phyloP scores from a whole-genome alignment of 2,329 filamentous ascomycete genomes.

The Paecilomyces formosus region DNA sequence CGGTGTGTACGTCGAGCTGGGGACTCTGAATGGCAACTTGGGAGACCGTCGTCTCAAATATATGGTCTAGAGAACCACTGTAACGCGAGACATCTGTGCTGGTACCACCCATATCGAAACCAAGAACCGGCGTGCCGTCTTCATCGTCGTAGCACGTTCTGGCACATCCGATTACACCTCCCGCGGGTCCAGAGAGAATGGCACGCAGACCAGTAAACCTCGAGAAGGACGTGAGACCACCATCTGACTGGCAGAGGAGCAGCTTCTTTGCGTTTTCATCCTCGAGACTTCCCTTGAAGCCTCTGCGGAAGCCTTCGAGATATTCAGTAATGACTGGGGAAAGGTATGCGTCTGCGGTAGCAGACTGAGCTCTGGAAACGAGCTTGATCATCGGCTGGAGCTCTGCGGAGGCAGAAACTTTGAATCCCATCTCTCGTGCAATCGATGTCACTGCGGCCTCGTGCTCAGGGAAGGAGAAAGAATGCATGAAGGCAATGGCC shows the following conservation, averaged over 20 bases:
- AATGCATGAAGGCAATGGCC: conserved; percentile 59
- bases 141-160: conserved; percentile 77
- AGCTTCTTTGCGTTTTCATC: conserved; percentile 67
- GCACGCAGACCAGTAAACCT: conserved; percentile 73
- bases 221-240: conserved; percentile 46
- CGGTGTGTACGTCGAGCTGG: conserved; percentile 87
- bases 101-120: conserved; percentile 93
- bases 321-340: conserved; percentile 67
- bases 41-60: conserved; percentile 85
- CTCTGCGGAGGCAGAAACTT: conserved; percentile 65
- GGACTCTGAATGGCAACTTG: conserved; percentile 89
- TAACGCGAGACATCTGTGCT: conserved; percentile 83
- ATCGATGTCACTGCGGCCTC: conserved; percentile 67
- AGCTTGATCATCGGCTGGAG: conserved; percentile 77
- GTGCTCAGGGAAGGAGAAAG: conserved; percentile 77
- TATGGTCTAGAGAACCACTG: conserved; percentile 79
- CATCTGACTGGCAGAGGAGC: conserved; percentile 75
- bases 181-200: conserved; percentile 79
- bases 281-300: conserved; percentile 68
- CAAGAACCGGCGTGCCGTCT: conserved; percentile 76
- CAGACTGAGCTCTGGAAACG: conserved; percentile 62
- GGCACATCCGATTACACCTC: conserved; percentile 87
- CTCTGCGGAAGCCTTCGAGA: conserved; percentile 43
- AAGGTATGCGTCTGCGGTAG: conserved; percentile 67
- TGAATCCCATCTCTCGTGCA: conserved; percentile 68